phyloP scores from a whole-genome alignment of 441 rosid species.

The Erysimum cheiri region DNA sequence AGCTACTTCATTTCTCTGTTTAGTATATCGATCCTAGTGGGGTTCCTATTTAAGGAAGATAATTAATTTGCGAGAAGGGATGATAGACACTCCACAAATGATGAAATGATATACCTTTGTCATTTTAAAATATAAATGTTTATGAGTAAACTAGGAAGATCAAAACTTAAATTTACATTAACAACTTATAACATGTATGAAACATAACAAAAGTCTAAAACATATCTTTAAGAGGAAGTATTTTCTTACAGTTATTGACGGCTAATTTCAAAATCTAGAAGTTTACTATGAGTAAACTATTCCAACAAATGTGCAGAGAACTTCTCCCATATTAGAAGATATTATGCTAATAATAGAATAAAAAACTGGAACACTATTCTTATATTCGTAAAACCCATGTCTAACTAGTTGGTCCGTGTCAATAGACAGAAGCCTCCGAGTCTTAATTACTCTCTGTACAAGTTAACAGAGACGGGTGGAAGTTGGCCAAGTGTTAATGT shows the following conservation, averaged over 20 bases:
- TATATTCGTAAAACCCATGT: constrained; percentile 4
- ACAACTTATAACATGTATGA: background rate
- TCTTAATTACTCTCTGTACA: constrained; percentile 32
- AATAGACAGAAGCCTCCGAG: constrained; percentile 27
- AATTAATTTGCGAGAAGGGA: constrained; percentile 6
- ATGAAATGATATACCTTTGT: background rate
- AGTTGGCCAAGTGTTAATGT: constrained; percentile 44
- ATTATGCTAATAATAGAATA: background rate
- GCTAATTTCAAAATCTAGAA: background rate
- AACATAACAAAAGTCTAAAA: background rate
- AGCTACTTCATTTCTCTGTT: background rate
- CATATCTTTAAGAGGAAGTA: background rate
- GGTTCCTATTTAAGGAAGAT: background rate
- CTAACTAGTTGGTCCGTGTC: background rate
- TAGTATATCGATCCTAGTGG: background rate
- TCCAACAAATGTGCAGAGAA: constrained; percentile 14
- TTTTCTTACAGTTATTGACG: background rate
- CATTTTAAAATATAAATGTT: too few species aligned
- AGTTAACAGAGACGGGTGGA: constrained; percentile 31
- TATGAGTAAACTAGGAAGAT: too few species aligned
- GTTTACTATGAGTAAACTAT: background rate
- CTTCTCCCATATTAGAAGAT: background rate
- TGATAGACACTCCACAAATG: background rate
- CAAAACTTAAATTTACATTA: background rate
- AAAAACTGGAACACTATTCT: background rate